Evolutionary conservation across 352 stramenopile genomes (phyloP).

Genomic region (Elongisporangium senticosum): DNA sequence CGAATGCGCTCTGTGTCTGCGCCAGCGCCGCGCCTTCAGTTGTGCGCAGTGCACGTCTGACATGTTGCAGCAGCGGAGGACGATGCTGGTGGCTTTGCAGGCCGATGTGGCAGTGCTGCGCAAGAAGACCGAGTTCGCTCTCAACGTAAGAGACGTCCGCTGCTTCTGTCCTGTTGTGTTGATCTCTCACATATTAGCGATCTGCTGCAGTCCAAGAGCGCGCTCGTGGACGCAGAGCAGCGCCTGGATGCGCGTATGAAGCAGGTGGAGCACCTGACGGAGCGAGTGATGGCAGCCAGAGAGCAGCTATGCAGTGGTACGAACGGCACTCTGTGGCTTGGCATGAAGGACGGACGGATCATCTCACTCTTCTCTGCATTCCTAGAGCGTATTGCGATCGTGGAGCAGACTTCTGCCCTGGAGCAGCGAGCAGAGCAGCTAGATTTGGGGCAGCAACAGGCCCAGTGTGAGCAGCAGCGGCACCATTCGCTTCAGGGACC

Average conservation of each 20-base stretch:
- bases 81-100: conserved; percentile 66
- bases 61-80: conserved; percentile 70
- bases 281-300: conserved; percentile 64
- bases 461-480: conserved; percentile 24
- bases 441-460: conserved; percentile 35
- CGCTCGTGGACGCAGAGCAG: conserved; percentile 44
- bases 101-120: conserved; percentile 74
- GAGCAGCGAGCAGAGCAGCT: conserved; percentile 36
- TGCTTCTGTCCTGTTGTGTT: background rate
- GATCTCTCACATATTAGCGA: background rate
- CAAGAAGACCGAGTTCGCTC: conserved; percentile 67
- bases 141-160: conserved; percentile 35
- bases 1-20: conserved; percentile 59
- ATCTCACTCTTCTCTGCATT: background rate
- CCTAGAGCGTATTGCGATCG: conserved; percentile 46
- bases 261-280: conserved; percentile 43
- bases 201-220: conserved; percentile 33
- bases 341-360: background rate
- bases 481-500: conserved; percentile 36
- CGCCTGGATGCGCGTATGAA: conserved; percentile 47
- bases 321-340: background rate
- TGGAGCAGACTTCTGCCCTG: conserved; percentile 46
- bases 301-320: conserved; percentile 61
- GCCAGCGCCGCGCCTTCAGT: conserved; percentile 39
- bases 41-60: conserved; percentile 62